Evolutionary conservation across 2,329 filamentous ascomycete genomes (phyloP).

Genomic region (Cladophialophora exuberans): DNA sequence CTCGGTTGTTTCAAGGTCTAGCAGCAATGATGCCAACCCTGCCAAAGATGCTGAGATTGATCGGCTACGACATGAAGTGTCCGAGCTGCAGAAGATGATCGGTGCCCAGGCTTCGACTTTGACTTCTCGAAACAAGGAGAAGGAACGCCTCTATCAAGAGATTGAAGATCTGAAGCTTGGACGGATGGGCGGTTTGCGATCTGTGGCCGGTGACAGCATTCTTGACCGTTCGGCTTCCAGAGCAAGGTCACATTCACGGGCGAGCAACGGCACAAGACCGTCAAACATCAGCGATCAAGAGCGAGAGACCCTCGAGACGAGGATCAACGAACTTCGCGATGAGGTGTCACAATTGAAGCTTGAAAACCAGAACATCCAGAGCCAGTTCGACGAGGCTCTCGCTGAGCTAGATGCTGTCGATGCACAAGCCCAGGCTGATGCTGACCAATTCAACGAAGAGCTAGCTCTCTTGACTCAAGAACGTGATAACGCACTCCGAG

Average conservation of each 20-base stretch:
- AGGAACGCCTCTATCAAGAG: constrained; percentile 91
- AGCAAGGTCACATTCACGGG: constrained; percentile 74
- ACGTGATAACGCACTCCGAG: constrained; percentile 79
- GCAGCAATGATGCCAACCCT: constrained; percentile 50
- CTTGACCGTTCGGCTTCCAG: constrained; percentile 93
- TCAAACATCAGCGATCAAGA: constrained; percentile 72
- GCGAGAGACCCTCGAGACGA: constrained; percentile 83
- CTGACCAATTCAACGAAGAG: constrained; percentile 78
- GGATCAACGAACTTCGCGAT: constrained; percentile 81
- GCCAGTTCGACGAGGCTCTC: constrained; percentile 77
- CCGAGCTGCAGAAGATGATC: constrained; percentile 86
- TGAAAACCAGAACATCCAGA: constrained; percentile 84
- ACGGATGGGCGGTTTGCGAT: constrained; percentile 67
- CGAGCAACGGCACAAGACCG: constrained; percentile 69
- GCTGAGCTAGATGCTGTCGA: constrained; percentile 77
- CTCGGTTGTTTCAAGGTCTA: constrained; percentile 45
- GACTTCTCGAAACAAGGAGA: constrained; percentile 91
- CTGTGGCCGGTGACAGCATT: constrained; percentile 78
- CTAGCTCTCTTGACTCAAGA: constrained; percentile 78
- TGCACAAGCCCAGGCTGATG: constrained; percentile 75
- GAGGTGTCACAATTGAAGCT: constrained; percentile 83
- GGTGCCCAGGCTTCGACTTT: constrained; percentile 97
- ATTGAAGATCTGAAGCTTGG: constrained; percentile 95
- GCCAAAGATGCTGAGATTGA: constrained; percentile 71
- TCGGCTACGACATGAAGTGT: constrained; percentile 87